Evolutionary conservation across 441 rosid genomes (phyloP), one percentile per base, ranked within the genome.

Genomic region (Populus tomentosa): DNA sequence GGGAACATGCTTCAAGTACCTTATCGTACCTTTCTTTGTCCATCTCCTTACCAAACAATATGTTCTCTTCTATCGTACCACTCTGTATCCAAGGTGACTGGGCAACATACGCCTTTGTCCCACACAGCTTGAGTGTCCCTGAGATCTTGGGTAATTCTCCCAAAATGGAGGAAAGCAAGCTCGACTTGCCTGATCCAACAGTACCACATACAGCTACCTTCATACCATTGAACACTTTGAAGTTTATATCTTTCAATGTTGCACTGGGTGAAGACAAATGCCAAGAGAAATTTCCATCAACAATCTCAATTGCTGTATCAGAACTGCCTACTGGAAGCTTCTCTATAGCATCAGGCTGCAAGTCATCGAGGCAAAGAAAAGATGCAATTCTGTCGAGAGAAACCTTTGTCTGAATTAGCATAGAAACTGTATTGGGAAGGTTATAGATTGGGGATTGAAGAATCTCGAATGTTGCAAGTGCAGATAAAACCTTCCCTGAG

Each of bases 401-500:
- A 69, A 89, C 91, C 84, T 91, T 91, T 16, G 87, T 86, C 77
- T 89, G 92, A 73, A 82, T 79, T 7, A 85, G 63, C 88, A 82
- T 82, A 40, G 95, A 91, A 26, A 91, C 82, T 16, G 86, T 82
- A 59, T 87, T 88, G 5, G 93, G 92, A 62, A 91, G 93, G 62
- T 4, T 38, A 66, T 83, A 82, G 38, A 91, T 89, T 7, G 95
- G 88, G 33, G 68, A 75, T 80, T 88, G 88, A 66, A 88, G 90
- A 81, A 86, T 81, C 78, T 82, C 78, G 69, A 88, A 88, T 14
- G 92, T 91, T 26, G 93, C 95, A n/a, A 91, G 84, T 5, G 92
- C 91, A 62, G 91, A 89, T 62, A 91, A 80, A 75, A 91, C 81
- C 80, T 91, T 91, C 61, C 93, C 95, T 0, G 93, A 87, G 7